Percentiles rank a stretch among this genome's conserved stretches.
Conservation (phyloP, 176 grass and related monocot genomes). For the Pontederia crassipes region DNA sequence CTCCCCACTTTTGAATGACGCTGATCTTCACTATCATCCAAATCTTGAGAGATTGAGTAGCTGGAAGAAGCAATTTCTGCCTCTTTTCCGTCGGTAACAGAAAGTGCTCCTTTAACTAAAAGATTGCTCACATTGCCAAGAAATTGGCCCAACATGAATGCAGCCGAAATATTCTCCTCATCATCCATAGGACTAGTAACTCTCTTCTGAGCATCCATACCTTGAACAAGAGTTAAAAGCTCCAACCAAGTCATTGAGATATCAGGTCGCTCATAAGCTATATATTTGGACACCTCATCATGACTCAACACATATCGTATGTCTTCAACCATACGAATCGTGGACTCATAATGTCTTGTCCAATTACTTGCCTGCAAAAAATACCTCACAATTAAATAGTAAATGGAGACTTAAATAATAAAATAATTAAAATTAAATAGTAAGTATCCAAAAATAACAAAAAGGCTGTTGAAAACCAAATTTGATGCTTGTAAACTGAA, state of each 20-base stretch:
- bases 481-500: neutral
- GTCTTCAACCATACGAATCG: slow-evolving; percentile 73
- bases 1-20: slow-evolving; percentile 83
- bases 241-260: slow-evolving; percentile 68
- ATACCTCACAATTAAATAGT: slow-evolving; percentile 1
- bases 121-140: slow-evolving; percentile 58
- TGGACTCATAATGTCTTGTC: slow-evolving; percentile 50
- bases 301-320: slow-evolving; percentile 67
- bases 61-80: slow-evolving; percentile 52
- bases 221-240: slow-evolving; percentile 69
- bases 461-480: neutral
- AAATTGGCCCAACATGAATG: slow-evolving; percentile 60
- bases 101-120: slow-evolving; percentile 67
- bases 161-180: slow-evolving; percentile 55
- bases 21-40: slow-evolving; percentile 41
- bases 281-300: slow-evolving; percentile 58
- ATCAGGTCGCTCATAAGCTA: slow-evolving; percentile 78
- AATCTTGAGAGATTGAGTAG: slow-evolving; percentile 33
- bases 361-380: slow-evolving; percentile 71
- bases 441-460: neutral
- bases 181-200: slow-evolving; percentile 74
- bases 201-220: slow-evolving; percentile 83
- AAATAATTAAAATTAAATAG: neutral
- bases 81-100: slow-evolving; percentile 43
- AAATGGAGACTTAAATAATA: no score